phyloP scores from a whole-genome alignment of 192 early-diverging fungal species.

The Podila verticillata region DNA sequence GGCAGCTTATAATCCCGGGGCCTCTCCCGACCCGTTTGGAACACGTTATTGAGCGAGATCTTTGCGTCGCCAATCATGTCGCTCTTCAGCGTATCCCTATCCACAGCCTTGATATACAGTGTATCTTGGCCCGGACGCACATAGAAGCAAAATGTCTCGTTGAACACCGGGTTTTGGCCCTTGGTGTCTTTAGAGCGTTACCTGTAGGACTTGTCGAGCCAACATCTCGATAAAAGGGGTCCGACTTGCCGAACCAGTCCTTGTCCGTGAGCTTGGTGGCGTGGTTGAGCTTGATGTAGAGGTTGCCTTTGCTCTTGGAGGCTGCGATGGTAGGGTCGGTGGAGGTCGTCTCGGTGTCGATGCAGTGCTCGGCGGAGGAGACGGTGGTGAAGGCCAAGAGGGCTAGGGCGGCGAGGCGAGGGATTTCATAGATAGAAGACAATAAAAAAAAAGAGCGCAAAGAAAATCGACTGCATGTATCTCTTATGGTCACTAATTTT shows the following conservation, averaged over 20 bases:
- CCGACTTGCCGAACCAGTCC: slow-evolving; percentile 8
- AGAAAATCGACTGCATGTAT: too few species aligned
- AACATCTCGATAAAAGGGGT: slow-evolving; percentile 25
- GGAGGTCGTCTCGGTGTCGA: too few species aligned
- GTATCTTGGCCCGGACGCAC: slow-evolving; percentile 20
- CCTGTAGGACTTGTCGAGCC: slow-evolving; percentile 19
- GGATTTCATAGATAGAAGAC: too few species aligned
- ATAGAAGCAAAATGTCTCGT: slow-evolving; percentile 11
- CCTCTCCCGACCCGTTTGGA: not conserved
- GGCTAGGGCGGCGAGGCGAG: too few species aligned
- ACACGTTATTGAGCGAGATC: slow-evolving; percentile 11
- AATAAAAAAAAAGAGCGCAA: too few species aligned
- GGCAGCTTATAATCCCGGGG: slow-evolving; percentile 33
- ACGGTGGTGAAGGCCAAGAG: too few species aligned
- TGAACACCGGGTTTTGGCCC: slow-evolving; percentile 1
- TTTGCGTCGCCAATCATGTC: slow-evolving; percentile 45
- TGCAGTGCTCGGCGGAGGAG: too few species aligned
- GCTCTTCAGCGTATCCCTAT: slow-evolving; percentile 37
- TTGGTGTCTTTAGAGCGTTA: slow-evolving; percentile 23
- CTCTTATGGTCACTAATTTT: too few species aligned
- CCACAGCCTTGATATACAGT: slow-evolving; percentile 32
- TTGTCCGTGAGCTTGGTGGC: slow-evolving; percentile 7
- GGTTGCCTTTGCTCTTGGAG: slow-evolving; percentile 3
- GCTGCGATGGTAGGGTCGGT: too few species aligned
- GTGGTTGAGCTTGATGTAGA: slow-evolving; percentile 14